Base-by-base conservation (phyloP, 805 yeast species). In the Lipomyces yamanashiensis region DNA sequence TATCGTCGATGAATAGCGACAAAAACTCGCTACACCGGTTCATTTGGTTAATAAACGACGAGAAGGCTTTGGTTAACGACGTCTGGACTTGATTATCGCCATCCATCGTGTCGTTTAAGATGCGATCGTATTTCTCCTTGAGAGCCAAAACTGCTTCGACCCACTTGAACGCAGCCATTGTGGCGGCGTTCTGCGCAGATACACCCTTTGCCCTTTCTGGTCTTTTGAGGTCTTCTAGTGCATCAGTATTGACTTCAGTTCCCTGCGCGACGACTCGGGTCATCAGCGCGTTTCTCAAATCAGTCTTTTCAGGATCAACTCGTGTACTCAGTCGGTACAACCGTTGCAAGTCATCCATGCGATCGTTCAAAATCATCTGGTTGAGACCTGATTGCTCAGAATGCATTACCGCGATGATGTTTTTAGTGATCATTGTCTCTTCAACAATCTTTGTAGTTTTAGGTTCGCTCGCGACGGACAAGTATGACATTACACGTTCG, bases 161-260 rank as follows among this genome's bases (percentile, higher is more conserved):
- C 93, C 96, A 92, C 58, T 80, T 79, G 2, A 84, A 79, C 0
- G 96, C 95, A 68, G 82, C 83, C 56, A 79, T 76, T 8, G 86
- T 74, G 62, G 81, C 76, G 54, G 70, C 57, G 19, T 19, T 60
- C 45, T 62, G 68, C 19, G 56, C 56, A 1, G 58, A 52, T 23
- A 54, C 56, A 7, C 60, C 64, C 19, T 64, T 55, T 39, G 56
- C 21, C 17, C 60, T 48, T 8, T 53, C 54, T 6, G 44, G 44
- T 45, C 54, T 54, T 40, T 58, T 54, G 19, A 62, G 40, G 8
- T 51, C 63, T 37, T 58, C 60, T 4, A 53, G 34, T 1, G 75
- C 72, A 28, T 23, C 72, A 13, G 57, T 54, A 63, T 73, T 76
- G 53, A 78, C 71, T 43, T 74, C 78, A 60, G 63, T 70, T 1